These are phyloP conservation scores for Ophiocytium majus DNA, from an alignment of 352 stramenopile genomes.

Conservation along the genomic window DNA sequence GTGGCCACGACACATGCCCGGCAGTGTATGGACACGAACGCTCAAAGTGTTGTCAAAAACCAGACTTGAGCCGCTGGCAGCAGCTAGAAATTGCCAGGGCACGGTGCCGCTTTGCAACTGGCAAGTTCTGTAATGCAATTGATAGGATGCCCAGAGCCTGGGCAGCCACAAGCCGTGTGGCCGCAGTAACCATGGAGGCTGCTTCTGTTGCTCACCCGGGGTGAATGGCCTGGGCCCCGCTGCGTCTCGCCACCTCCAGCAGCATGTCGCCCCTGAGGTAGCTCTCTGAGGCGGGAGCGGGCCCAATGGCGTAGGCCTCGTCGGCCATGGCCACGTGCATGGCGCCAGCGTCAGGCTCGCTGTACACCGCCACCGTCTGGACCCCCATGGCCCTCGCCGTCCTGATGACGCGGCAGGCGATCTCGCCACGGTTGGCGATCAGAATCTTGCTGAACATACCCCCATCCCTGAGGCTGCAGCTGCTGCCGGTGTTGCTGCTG, in stretches of 20 bases:
- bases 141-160: too few relatives aligned
- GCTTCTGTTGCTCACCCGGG: slow-evolving; percentile 14
- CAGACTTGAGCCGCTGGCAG: too few relatives aligned
- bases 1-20: too few relatives aligned
- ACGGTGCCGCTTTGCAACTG: too few relatives aligned
- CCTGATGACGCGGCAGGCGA: slow-evolving; percentile 74
- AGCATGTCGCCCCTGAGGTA: slow-evolving; percentile 84
- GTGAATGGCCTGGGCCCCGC: slow-evolving; percentile 69
- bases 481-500: too few relatives aligned
- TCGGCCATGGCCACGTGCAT: slow-evolving; percentile 69
- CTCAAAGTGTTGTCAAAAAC: too few relatives aligned
- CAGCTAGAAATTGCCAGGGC: too few relatives aligned
- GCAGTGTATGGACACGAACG: too few relatives aligned
- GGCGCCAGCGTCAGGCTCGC: slow-evolving; percentile 73
- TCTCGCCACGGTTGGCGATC: slow-evolving; percentile 78
- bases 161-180: too few relatives aligned
- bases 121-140: too few relatives aligned
- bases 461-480: too few relatives aligned
- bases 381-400: slow-evolving; percentile 77
- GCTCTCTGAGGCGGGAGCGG: slow-evolving; percentile 71
- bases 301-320: slow-evolving; percentile 72
- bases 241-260: slow-evolving; percentile 69
- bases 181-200: too few relatives aligned
- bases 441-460: slow-evolving; percentile 71
- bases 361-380: slow-evolving; percentile 83